Evolutionary conservation across 352 stramenopile genomes (phyloP).

Genomic region (Globisporangium yorkense): DNA sequence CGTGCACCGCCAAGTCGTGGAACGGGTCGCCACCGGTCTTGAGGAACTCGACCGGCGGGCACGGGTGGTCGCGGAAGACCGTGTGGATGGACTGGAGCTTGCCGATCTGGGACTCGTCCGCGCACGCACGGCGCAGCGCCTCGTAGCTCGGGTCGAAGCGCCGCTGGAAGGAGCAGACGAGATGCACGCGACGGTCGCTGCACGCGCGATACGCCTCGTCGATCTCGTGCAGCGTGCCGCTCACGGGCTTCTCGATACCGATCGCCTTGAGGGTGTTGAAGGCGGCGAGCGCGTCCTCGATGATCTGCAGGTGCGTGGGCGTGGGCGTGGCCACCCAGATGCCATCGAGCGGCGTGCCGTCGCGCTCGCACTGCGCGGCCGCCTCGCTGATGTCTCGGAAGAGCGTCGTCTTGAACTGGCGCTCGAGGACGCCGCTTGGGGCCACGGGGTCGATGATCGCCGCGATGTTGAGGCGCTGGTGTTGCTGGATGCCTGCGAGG

Average conservation of each 20-base stretch:
- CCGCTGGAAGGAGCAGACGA: constrained; percentile 91
- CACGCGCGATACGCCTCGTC: constrained; percentile 55
- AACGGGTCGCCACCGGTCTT: constrained; percentile 87
- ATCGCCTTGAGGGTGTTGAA: constrained; percentile 31
- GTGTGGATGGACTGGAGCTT: constrained; percentile 77
- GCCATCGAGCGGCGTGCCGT: constrained; percentile 29
- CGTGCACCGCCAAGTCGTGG: constrained; percentile 88
- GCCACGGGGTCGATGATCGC: constrained; percentile 52
- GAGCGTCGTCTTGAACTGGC: constrained; percentile 38
- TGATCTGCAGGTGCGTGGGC: constrained; percentile 53
- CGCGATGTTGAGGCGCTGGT: constrained; percentile 47
- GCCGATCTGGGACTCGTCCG: constrained; percentile 47
- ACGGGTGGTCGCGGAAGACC: constrained; percentile 89
- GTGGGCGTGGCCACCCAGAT: constrained; percentile 78
- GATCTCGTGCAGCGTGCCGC: constrained; percentile 45
- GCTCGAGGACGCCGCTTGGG: constrained; percentile 18
- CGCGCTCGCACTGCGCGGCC: constrained; percentile 10
- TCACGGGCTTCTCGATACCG: constrained; percentile 75
- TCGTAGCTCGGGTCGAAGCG: constrained; percentile 89
- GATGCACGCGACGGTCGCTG: constrained; percentile 36
- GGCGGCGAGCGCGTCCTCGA: constrained; percentile 24
- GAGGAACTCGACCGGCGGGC: constrained; percentile 84
- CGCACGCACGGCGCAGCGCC: constrained; percentile 33
- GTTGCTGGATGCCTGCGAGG: constrained; percentile 42
- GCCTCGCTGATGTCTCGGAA: constrained; percentile 34